Base-by-base conservation (phyloP, 163 green algal species). In the Chlamydomonas reinhardtii region DNA sequence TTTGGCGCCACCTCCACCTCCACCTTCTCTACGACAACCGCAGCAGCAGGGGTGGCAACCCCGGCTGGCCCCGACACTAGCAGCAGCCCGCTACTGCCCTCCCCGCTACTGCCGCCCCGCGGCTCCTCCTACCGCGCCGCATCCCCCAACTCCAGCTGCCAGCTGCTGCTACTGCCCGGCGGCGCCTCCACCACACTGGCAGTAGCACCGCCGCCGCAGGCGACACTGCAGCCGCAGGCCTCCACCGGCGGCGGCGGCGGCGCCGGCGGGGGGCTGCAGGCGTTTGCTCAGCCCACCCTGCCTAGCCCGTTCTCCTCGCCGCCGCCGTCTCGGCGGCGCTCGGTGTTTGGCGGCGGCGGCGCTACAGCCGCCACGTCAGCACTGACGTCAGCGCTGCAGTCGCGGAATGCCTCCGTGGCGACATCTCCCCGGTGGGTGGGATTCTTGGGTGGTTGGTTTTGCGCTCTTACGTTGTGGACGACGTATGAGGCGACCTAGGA, bases 281-380 rank as follows among this genome's bases (percentile, higher is more conserved):
- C 66, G 22, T 85, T 78, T 69, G 62, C 48, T 16, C 68, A 77
- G 68, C 68, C 78, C 11, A 25, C 16, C 2, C 48, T 56, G 31
- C 31, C 65, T 20, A 62, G 31, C 32, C 78, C 78, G 52, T 85
- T 85, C 27, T 68, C 27, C 3, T 77, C 68, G 4, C 78, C 78
- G 5, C 78, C 78, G 5, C 52, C 52, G 4, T 43, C 43, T 12
- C 61, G 29, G n/a, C 29, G 61, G 48, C 48, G 48, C 48, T 56
- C 48, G 48, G 48, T 17, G 5, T 56, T 56, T 14, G 48, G 48
- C 48, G 48, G 48, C 48, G 48, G 48, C 48, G 48, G 48, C 14
- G 48, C 48, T 56, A 56, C 48, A 19, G 48, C 48, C 48, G 48
- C 48, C 43, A 54, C 43, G 43, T 54, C 43, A 14, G 62, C 24